Base-by-base conservation (phyloP, 1,139 yeast genomes). In the Saccharomyces hybrid region DNA sequence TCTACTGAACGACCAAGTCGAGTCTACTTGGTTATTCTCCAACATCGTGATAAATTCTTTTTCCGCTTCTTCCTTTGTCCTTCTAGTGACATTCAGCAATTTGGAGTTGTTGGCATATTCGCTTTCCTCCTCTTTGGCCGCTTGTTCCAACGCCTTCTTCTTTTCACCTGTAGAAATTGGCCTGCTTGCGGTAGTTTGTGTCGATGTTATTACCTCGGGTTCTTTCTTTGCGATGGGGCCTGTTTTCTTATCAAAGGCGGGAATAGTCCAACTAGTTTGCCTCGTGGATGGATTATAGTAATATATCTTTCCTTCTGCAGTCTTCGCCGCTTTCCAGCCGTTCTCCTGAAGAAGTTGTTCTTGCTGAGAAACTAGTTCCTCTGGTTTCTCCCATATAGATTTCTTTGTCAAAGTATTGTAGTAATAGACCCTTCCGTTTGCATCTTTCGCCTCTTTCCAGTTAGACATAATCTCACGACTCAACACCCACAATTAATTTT, bases 381-480 rank as follows among this genome's bases (percentile, higher is more conserved):
- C 80, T 0, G 97, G 97, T 59, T 83, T 80, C 7, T 86, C 88
- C 96, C 97, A 90, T 50, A 84, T 81, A 0, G 96, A 84, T 62
- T 83, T 83, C 52, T 82, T 79, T 0, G 95, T 86, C 42, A 67
- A 76, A 0, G 79, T 57, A 61, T 90, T 83, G 69, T 82, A 88
- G 69, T 86, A 90, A 71, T 90, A 91, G 1, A 75, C 74, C 47
- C 85, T 76, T 0, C 95, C 95, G 44, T 81, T 80, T 11, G 79
- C 81, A 61, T 86, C 89, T 46, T 73, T 73, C 23, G 80, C 78
- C 58, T 82, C 79, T 67, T 81, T 83, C 97, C 97, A 89, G 70
- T 70, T 60, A 64, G 69, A 46, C 41, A 23, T 38, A n/a, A 14
- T 27, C n/a, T 13, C 23, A 14, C 48, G 23, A 11, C 30, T 47